Base-by-base conservation (phyloP, 2,329 filamentous ascomycete species). In the Erysiphe pulchra region DNA sequence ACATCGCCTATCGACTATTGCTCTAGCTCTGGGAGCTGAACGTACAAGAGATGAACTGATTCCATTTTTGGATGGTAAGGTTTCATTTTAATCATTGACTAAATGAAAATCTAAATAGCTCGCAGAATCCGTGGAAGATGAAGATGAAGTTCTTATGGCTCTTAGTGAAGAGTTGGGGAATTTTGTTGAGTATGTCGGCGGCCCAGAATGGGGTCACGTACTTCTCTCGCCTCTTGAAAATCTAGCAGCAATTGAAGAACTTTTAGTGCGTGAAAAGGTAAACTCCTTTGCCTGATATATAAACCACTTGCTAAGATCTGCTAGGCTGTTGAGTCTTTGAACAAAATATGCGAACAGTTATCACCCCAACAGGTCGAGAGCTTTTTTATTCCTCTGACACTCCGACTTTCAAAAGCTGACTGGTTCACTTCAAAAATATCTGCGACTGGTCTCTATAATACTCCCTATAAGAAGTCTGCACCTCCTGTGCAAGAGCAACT, bases 341-440 rank as follows among this genome's bases (percentile, higher is more conserved):
- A 98, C 74, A 98, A 94, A 69, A 95, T 98, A 62, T 95, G 90
- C 72, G 75, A 77, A 59, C 77, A 93, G 61, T 73, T 98, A 47
- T 92, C 85, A 44, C 68, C 84, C 56, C 73, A 84, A 62, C 90
- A 98, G 67, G 79, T 95, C 60, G 90, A 98, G 69, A 83, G 94
- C 58, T 82, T 86, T 65, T 95, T 95, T 66, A 87, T 98, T 55
- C 90, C 90, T 50, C 78, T 98, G 59, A 86, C 86, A 49, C 75
- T 92, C 59, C 84, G 90, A 60, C 81, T 98, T 50, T 92, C 90
- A 53, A 98, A 95, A 72, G 90, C 90, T 64, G 90, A 98, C 66
- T 98, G 90, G 90, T 98, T 98, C 64, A 98, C 90, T 47, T 95
- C 90, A 52, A 98, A 95, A 67, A 90, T 98, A 52, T 98, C 90